Percentiles rank a stretch among this genome's conserved stretches.
Evolutionary conservation across 2,329 filamentous ascomycete genomes (phyloP).

Genomic region (Hyphodiscus sp.): DNA sequence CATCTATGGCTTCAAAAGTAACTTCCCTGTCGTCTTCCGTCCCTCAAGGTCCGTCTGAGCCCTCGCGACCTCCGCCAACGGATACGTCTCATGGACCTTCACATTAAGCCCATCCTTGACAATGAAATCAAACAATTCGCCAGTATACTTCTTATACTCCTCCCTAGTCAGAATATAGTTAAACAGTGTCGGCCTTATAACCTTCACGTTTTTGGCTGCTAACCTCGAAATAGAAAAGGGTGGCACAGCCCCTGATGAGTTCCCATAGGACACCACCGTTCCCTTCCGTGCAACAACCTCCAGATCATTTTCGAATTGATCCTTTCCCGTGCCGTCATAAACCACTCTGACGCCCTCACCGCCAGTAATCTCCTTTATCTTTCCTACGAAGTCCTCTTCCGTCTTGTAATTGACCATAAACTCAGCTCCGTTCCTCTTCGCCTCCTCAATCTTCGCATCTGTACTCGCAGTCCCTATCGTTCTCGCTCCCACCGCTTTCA

Average conservation of each 20-base stretch:
- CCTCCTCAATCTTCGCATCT: slow-evolving; percentile 64
- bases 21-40: slow-evolving; percentile 76
- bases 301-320: slow-evolving; percentile 74
- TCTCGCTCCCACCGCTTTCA: slow-evolving; percentile 65
- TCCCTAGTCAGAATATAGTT: slow-evolving; percentile 63
- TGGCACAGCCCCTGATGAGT: slow-evolving; percentile 60
- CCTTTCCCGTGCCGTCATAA: slow-evolving; percentile 81
- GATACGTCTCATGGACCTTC: slow-evolving; percentile 70
- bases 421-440: slow-evolving; percentile 63
- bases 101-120: slow-evolving; percentile 63
- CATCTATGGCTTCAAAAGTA: slow-evolving; percentile 53
- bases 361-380: slow-evolving; percentile 63
- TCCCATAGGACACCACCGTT: slow-evolving; percentile 71
- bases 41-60: slow-evolving; percentile 77
- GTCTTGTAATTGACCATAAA: slow-evolving; percentile 63
- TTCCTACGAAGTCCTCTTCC: slow-evolving; percentile 49
- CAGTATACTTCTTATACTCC: slow-evolving; percentile 63
- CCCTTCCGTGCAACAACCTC: slow-evolving; percentile 73
- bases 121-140: slow-evolving; percentile 69
- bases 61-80: slow-evolving; percentile 62
- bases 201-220: slow-evolving; percentile 66
- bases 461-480: slow-evolving; percentile 76
- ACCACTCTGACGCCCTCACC: slow-evolving; percentile 70
- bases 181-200: slow-evolving; percentile 68
- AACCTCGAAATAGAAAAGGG: slow-evolving; percentile 54